Conservation (phyloP, 2,329 filamentous ascomycete species). For the Geoglossum cookeanum region DNA sequence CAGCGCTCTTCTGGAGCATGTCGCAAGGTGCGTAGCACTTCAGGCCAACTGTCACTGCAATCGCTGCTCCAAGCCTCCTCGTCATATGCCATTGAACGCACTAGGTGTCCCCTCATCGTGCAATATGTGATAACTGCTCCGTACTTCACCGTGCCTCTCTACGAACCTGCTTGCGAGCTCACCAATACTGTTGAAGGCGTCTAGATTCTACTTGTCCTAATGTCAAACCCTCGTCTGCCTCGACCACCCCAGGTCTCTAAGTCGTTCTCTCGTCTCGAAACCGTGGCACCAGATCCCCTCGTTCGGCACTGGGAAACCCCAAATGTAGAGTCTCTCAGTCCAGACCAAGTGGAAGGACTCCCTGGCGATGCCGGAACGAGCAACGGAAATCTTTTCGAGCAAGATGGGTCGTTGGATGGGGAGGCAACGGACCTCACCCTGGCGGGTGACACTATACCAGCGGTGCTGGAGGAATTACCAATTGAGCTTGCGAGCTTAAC, state of each 20-base stretch:
- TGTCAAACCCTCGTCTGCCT: neutral
- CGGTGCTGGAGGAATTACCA: slow-evolving; percentile 73
- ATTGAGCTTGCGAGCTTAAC: slow-evolving; percentile 83
- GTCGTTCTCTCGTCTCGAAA: slow-evolving; percentile 31
- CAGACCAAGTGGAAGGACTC: slow-evolving; percentile 15
- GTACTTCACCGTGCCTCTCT: neutral
- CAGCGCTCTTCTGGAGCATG: neutral
- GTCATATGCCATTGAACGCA: neutral
- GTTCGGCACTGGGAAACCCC: slow-evolving; percentile 27
- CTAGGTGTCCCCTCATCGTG: neutral
- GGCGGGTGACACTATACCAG: slow-evolving; percentile 24
- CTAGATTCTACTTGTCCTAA: neutral
- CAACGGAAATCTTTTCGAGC: slow-evolving; percentile 23
- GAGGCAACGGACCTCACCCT: slow-evolving; percentile 12
- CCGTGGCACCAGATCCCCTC: slow-evolving; percentile 16
- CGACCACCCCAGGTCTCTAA: slow-evolving; percentile 23
- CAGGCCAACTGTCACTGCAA: neutral
- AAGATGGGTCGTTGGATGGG: slow-evolving; percentile 16
- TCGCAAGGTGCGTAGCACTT: neutral
- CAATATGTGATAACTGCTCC: neutral
- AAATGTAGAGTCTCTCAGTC: slow-evolving; percentile 22
- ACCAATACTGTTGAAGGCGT: neutral
- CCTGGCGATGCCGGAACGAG: slow-evolving; percentile 16
- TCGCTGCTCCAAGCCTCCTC: neutral
- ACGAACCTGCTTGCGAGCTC: neutral